A percentile compares a stretch with the other conserved stretches of the same genome.
These are phyloP conservation scores for Boletus bicolor DNA, from an alignment of 768 basidiomycete species.

Conservation along the genomic window DNA sequence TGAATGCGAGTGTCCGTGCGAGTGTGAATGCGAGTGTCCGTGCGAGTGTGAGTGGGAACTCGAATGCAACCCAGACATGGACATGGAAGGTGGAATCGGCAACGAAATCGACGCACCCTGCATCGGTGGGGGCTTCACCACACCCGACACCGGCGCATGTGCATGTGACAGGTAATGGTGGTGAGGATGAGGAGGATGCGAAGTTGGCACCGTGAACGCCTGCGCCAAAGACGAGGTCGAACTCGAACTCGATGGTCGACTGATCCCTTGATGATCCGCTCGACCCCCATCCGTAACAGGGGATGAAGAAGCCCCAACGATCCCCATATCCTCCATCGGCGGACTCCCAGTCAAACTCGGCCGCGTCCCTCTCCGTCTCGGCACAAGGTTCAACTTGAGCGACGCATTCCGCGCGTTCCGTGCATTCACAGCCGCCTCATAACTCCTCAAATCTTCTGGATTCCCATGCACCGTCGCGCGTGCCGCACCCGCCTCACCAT, in stretches of 20 bases:
- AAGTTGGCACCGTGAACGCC: conserved; percentile 34
- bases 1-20: background rate
- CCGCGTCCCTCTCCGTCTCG: conserved; percentile 35
- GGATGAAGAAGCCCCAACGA: background rate
- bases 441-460: conserved; percentile 63
- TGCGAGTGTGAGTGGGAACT: background rate
- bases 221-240: conserved; percentile 40
- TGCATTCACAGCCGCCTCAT: conserved; percentile 74
- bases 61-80: conserved; percentile 11
- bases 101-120: conserved; percentile 32
- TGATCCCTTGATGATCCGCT: conserved; percentile 22
- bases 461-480: conserved; percentile 43
- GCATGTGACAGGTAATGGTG: conserved; percentile 1
- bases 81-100: conserved; percentile 30
- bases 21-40: background rate
- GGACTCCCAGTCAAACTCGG: conserved; percentile 18
- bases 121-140: conserved; percentile 26
- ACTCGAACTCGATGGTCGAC: conserved; percentile 38
- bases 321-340: conserved; percentile 1
- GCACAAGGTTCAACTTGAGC: conserved; percentile 53
- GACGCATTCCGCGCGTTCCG: conserved; percentile 65
- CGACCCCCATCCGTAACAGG: conserved; percentile 2
- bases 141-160: background rate
- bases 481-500: conserved; percentile 25
- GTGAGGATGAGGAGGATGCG: conserved; percentile 1